Percentiles rank a stretch among this genome's conserved stretches.
phyloP scores from a whole-genome alignment of 2,329 filamentous ascomycete genomes.

The Neurospora sp. region DNA sequence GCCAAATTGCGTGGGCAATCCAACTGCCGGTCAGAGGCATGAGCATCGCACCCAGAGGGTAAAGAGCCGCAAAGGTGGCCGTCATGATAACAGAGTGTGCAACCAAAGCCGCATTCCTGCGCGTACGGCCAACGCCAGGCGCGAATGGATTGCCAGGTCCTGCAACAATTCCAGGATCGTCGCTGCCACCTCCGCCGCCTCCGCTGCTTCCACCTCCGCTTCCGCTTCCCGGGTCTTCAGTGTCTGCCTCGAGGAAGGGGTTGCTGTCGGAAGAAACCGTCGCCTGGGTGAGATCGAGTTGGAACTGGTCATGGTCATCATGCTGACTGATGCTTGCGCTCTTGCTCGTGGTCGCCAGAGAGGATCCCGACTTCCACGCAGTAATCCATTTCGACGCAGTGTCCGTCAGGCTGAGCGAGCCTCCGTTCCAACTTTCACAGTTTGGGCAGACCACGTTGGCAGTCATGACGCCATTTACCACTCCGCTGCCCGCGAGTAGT shows the following conservation, averaged over 20 bases:
- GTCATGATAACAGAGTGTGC: conserved; percentile 53
- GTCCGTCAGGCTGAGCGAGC: conserved; percentile 26
- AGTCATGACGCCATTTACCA: conserved; percentile 40
- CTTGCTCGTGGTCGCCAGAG: conserved; percentile 33
- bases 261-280: conserved; percentile 38
- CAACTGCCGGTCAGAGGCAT: conserved; percentile 50
- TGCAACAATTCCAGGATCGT: neutral
- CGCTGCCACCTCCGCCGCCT: conserved; percentile 3
- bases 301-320: conserved; percentile 32
- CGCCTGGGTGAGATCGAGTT: conserved; percentile 38
- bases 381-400: conserved; percentile 39
- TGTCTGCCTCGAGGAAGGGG: conserved; percentile 32
- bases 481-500: conserved; percentile 49
- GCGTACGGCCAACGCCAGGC: neutral
- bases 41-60: conserved; percentile 48
- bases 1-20: conserved; percentile 47
- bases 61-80: conserved; percentile 46
- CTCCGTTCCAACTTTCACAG: conserved; percentile 37
- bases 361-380: conserved; percentile 39
- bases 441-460: conserved; percentile 49
- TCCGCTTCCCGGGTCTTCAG: conserved; percentile 5
- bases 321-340: conserved; percentile 35
- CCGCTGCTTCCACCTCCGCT: conserved; percentile 7
- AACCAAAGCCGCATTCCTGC: conserved; percentile 14
- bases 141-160: neutral